phyloP scores from a whole-genome alignment of 768 basidiomycete species.

The Asterophora parasitica region DNA sequence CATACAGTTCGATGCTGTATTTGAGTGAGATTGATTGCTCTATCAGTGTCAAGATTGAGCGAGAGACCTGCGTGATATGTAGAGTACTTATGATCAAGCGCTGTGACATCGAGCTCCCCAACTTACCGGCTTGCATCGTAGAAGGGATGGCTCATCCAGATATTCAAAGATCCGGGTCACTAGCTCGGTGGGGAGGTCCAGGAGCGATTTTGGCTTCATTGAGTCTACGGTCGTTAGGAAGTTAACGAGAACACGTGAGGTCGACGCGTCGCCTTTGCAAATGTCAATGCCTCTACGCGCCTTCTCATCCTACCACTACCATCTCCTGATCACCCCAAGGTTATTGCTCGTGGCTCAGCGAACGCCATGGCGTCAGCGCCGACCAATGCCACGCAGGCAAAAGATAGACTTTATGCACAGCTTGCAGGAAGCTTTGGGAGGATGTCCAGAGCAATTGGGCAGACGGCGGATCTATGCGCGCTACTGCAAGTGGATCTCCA shows the following conservation, averaged over 20 bases:
- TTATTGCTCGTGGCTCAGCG: neutral
- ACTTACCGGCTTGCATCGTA: conserved; percentile 4
- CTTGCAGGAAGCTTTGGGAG: conserved; percentile 63
- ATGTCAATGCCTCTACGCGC: neutral
- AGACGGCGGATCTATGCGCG: conserved; percentile 75
- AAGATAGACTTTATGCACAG: conserved; percentile 77
- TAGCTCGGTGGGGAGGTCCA: conserved; percentile 1
- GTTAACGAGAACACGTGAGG: neutral
- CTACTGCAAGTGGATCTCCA: conserved; percentile 71
- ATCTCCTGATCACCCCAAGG: neutral
- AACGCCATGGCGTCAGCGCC: conserved; percentile 25
- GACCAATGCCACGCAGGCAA: conserved; percentile 68
- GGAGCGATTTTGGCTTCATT: neutral
- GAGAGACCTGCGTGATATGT: conserved; percentile 1
- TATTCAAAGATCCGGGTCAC: neutral
- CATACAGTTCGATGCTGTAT: conserved; percentile 15
- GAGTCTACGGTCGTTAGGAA: neutral
- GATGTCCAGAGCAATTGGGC: conserved; percentile 62
- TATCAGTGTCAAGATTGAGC: conserved; percentile 1
- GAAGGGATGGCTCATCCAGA: conserved; percentile 1
- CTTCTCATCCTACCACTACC: neutral
- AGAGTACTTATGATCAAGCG: neutral
- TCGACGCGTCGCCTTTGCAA: neutral
- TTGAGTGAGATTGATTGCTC: conserved; percentile 6
- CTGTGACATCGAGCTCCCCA: neutral